Conservation (phyloP, 2,329 filamentous ascomycete genomes). For the Fonsecaea multimorphosa region DNA sequence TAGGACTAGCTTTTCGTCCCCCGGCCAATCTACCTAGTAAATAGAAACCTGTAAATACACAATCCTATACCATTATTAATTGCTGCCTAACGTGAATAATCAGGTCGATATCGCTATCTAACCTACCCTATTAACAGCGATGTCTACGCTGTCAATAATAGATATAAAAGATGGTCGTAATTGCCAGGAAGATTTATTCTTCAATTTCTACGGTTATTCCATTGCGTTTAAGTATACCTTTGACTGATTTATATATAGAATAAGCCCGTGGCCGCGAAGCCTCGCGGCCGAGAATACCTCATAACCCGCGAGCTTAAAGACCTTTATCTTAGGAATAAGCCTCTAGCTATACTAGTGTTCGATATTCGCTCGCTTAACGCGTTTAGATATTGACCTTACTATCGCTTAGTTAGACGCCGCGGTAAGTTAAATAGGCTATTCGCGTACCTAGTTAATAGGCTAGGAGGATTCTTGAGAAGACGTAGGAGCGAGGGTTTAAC, state of each 20-base stretch:
- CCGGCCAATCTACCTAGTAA: not conserved
- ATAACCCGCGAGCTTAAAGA: not conserved
- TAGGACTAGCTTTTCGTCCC: not conserved
- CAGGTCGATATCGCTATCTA: not conserved
- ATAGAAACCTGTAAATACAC: not conserved
- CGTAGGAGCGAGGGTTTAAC: slow-evolving; percentile 22
- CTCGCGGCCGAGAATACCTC: not conserved
- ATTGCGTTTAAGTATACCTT: not conserved
- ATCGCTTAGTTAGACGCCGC: not conserved
- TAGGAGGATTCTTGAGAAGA: slow-evolving; percentile 37
- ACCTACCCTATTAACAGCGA: too few species aligned
- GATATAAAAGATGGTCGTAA: not conserved
- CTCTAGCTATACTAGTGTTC: not conserved
- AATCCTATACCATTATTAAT: not conserved
- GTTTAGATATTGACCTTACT: slow-evolving; percentile 1
- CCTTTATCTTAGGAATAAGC: not conserved
- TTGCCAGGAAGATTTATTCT: not conserved
- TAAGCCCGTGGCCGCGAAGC: not conserved
- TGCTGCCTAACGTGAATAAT: not conserved
- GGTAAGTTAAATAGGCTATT: not conserved
- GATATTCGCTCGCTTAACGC: slow-evolving; percentile 11
- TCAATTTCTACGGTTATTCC: not conserved
- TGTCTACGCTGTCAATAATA: not conserved
- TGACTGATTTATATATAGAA: not conserved
- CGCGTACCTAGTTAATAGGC: slow-evolving; percentile 6